Base-by-base conservation (phyloP, 768 basidiomycete genomes). In the Suillus clintonianus region DNA sequence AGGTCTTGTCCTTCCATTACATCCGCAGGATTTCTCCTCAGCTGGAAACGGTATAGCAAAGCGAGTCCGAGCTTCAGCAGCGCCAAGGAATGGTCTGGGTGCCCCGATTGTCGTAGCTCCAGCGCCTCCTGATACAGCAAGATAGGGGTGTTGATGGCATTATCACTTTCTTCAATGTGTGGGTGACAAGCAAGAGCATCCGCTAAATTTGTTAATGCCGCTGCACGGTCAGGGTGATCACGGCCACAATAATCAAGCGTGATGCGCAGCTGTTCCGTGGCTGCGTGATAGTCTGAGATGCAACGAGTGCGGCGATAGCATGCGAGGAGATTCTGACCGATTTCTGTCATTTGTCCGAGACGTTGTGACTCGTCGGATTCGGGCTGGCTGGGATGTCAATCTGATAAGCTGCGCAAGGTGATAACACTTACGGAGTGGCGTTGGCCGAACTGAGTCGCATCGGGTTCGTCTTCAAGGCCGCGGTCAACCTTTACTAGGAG, bases 201-300 rank as follows among this genome's bases (percentile, higher is more conserved):
- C 4, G 62, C 69, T 4, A 68, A 50, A 39, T 70, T 70, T 13
- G 22, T 68, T 1, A 68, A 45, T 1, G 36, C 64, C n/a, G 56
- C 61, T 2, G 62, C 60, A 15, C 19, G 51, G 41, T 50, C 27
- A 10, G n/a, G 37, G 37, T 63, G 24, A 7, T 22, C 51, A 2
- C 13, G 2, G 3, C 60, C 50, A 41, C 69, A 70, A 11, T 13
- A 14, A 2, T 39, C 9, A 4, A 65, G 60, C 6, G 67, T 67
- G 9, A 3, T 15, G 41, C 57, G 36, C 19, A 69, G 69, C 45
- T 53, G 36, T 10, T 10, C 50, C 24, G 39, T 57, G 39, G 56
- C 56, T 41, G 24, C 56, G 17, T 57, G 56, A 41, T 57, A 57
- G 56, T 57, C 56, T 41, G 56, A 57, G 39, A 57, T 57, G 56